Percentiles rank a stretch among this genome's conserved stretches.
Evolutionary conservation across 768 basidiomycete species (phyloP).

Genomic region (Macrolepiota fuliginosa): DNA sequence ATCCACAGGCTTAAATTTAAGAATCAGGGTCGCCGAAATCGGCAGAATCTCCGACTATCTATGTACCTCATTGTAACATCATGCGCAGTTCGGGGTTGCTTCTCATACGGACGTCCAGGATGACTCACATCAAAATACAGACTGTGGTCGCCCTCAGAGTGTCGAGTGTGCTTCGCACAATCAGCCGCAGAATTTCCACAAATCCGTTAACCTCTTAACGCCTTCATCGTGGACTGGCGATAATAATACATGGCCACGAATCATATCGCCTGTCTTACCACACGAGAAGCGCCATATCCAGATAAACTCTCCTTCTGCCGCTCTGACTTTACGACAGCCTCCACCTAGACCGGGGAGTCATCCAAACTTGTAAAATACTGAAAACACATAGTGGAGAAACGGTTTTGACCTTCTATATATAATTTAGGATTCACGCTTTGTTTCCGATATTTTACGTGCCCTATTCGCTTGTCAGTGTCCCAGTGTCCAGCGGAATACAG

Average conservation of each 20-base stretch:
- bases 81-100: too few relatives aligned
- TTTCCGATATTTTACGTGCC: too few relatives aligned
- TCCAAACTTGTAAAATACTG: too few relatives aligned
- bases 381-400: too few relatives aligned
- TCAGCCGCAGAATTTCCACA: conserved; percentile 1
- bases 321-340: neutral
- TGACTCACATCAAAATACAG: neutral
- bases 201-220: neutral
- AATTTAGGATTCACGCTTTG: too few relatives aligned
- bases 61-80: neutral
- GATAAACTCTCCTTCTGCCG: neutral
- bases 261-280: neutral
- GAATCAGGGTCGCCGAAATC: neutral
- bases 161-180: neutral
- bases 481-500: neutral
- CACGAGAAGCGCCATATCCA: neutral
- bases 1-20: neutral
- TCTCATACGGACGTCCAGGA: neutral
- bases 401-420: too few relatives aligned
- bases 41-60: neutral
- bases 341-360: too few relatives aligned
- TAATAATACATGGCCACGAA: neutral
- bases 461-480: too few relatives aligned
- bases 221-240: neutral
- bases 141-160: neutral